Evolutionary conservation across 208 protist genomes (phyloP).

Genomic region (Trypanosoma brucei): DNA sequence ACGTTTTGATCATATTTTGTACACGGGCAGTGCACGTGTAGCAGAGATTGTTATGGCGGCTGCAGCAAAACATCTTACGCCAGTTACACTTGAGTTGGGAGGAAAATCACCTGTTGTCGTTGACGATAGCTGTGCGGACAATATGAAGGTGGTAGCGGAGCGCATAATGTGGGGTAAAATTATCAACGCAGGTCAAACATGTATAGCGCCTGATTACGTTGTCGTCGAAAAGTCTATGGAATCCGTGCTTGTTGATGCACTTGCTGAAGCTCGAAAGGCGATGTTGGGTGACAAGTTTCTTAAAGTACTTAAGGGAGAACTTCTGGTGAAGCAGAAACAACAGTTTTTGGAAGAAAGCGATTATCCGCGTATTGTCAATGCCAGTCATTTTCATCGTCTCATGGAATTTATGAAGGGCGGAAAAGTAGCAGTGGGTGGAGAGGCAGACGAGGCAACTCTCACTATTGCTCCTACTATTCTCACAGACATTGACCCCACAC

Average conservation of each 20-base stretch:
- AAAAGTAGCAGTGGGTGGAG: slow-evolving; percentile 66
- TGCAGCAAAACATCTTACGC: slow-evolving; percentile 84
- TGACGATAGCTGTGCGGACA: slow-evolving; percentile 33
- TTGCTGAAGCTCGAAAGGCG: slow-evolving; percentile 22
- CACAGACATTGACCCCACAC: slow-evolving; percentile 27
- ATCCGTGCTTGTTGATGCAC: slow-evolving; percentile 40
- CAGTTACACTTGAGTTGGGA: slow-evolving; percentile 92
- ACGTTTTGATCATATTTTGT: slow-evolving; percentile 92
- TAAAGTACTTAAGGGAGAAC: background rate
- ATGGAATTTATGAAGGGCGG: slow-evolving; percentile 37
- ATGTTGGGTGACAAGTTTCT: slow-evolving; percentile 22
- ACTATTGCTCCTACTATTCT: slow-evolving; percentile 87
- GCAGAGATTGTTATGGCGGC: slow-evolving; percentile 76
- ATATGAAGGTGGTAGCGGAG: slow-evolving; percentile 51
- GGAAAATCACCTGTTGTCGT: slow-evolving; percentile 92
- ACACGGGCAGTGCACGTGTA: slow-evolving; percentile 75
- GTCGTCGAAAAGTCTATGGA: slow-evolving; percentile 53
- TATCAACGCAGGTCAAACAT: slow-evolving; percentile 86
- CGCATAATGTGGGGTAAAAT: slow-evolving; percentile 74
- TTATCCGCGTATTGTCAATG: slow-evolving; percentile 45
- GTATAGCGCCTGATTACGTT: slow-evolving; percentile 90
- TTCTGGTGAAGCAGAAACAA: background rate
- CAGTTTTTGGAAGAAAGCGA: slow-evolving; percentile 2
- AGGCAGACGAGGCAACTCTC: slow-evolving; percentile 36
- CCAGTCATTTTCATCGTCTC: slow-evolving; percentile 43